Evolutionary conservation across 768 basidiomycete species (phyloP).

Genomic region (Mycena galericulata): DNA sequence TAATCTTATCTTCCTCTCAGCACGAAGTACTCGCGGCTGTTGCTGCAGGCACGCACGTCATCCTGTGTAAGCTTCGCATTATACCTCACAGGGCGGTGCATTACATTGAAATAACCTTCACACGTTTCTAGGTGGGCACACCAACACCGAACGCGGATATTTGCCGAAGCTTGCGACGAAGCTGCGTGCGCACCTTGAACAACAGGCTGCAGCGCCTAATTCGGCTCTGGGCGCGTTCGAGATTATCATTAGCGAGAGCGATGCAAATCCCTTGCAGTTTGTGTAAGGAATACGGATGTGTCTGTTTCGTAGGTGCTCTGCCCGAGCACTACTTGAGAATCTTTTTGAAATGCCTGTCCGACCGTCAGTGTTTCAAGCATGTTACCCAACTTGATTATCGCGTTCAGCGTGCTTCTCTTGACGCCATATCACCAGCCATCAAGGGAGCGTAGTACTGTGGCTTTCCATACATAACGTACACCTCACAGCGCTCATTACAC

Average conservation of each 20-base stretch:
- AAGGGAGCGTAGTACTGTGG: no score
- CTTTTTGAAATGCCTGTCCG: no score
- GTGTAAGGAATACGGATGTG: conserved; percentile 41
- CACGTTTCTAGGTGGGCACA: conserved; percentile 77
- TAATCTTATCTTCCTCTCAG: conserved; percentile 51
- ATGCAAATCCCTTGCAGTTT: conserved; percentile 80
- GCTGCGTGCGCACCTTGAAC: conserved; percentile 65
- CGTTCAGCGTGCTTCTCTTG: no score
- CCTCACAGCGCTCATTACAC: no score
- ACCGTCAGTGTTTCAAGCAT: no score
- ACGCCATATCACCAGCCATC: no score
- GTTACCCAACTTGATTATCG: no score
- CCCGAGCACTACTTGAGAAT: no score
- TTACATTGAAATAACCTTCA: not conserved
- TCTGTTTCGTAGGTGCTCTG: not conserved
- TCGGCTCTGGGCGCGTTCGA: conserved; percentile 58
- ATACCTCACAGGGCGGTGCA: not conserved
- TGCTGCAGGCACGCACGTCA: conserved; percentile 80
- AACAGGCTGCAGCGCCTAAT: conserved; percentile 42
- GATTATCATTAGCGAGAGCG: conserved; percentile 78
- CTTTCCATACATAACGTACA: no score
- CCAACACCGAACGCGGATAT: conserved; percentile 95
- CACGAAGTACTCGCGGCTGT: conserved; percentile 90
- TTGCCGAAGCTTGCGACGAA: conserved; percentile 79
- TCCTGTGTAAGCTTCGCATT: conserved; percentile 73